Evolutionary conservation across 2,329 filamentous ascomycete genomes (phyloP).

Genomic region (Trichocomaceae sp.): DNA sequence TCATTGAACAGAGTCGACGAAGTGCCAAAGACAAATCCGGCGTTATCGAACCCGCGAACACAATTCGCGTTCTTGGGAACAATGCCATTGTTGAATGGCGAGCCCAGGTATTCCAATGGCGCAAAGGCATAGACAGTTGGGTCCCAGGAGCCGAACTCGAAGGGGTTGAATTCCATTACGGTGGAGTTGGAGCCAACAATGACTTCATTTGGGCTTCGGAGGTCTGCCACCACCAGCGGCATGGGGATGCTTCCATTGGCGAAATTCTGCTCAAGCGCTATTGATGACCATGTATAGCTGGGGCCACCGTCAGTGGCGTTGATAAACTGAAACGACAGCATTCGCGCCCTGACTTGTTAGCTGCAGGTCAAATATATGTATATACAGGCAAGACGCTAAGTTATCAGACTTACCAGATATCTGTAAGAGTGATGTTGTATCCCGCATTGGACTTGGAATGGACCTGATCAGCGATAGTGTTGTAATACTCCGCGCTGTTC

Average conservation of each 20-base stretch:
- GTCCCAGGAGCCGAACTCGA: conserved; percentile 71
- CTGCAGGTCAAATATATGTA: no score
- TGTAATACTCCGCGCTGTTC: conserved; percentile 56
- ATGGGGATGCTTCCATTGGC: conserved; percentile 58
- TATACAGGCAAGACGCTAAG: neutral
- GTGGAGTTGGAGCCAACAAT: conserved; percentile 66
- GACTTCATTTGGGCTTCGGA: conserved; percentile 55
- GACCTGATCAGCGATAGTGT: conserved; percentile 53
- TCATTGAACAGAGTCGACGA: conserved; percentile 80
- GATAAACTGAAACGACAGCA: conserved; percentile 78
- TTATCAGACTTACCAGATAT: conserved; percentile 59
- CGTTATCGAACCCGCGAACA: conserved; percentile 73
- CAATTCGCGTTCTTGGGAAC: conserved; percentile 55
- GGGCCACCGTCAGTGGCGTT: conserved; percentile 68
- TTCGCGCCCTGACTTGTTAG: conserved; percentile 51
- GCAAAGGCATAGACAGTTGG: conserved; percentile 65
- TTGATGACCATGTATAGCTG: conserved; percentile 75
- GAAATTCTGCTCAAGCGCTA: conserved; percentile 59
- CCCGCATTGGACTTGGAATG: conserved; percentile 56
- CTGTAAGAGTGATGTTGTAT: conserved; percentile 68
- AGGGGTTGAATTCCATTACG: conserved; percentile 71
- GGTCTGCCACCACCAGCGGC: conserved; percentile 66
- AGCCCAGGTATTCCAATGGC: conserved; percentile 64
- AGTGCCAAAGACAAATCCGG: conserved; percentile 78
- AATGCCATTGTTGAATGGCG: conserved; percentile 59